Evolutionary conservation across 805 yeast species (phyloP).

Genomic region (Dipodascus geniculatus): DNA sequence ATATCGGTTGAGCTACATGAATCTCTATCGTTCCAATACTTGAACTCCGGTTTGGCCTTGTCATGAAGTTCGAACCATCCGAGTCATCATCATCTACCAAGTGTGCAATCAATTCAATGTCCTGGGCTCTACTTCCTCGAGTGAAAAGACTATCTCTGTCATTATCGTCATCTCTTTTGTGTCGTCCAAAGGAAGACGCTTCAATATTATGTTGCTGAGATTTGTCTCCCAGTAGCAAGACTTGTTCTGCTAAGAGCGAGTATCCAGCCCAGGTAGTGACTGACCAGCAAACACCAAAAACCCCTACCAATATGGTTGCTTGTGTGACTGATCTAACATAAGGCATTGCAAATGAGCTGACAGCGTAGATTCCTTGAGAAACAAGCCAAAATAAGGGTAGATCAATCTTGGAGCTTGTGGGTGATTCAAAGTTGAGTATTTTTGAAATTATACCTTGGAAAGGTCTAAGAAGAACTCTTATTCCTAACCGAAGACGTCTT

Average conservation of each 20-base stretch:
- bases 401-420: not conserved
- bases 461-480: not conserved
- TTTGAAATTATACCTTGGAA: not conserved
- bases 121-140: not conserved
- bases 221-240: constrained; percentile 16
- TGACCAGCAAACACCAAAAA: constrained; percentile 57
- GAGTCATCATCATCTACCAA: not conserved
- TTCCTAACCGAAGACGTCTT: not conserved
- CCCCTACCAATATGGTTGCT: constrained; percentile 40
- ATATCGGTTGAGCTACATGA: not conserved
- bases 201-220: not conserved
- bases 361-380: constrained; percentile 42
- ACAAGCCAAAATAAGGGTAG: constrained; percentile 33
- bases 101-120: not conserved
- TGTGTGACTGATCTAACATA: constrained; percentile 30
- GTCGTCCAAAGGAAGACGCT: not conserved
- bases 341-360: constrained; percentile 37
- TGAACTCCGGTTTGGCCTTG: not conserved
- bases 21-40: not conserved
- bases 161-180: not conserved
- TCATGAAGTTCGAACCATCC: not conserved
- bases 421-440: not conserved
- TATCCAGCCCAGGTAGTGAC: constrained; percentile 60
- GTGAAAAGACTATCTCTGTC: not conserved
- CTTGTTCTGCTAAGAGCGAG: constrained; percentile 42